These are phyloP conservation scores for Kalmusia sp. DNA, from an alignment of 2,329 filamentous ascomycete genomes.

Conservation along the genomic window DNA sequence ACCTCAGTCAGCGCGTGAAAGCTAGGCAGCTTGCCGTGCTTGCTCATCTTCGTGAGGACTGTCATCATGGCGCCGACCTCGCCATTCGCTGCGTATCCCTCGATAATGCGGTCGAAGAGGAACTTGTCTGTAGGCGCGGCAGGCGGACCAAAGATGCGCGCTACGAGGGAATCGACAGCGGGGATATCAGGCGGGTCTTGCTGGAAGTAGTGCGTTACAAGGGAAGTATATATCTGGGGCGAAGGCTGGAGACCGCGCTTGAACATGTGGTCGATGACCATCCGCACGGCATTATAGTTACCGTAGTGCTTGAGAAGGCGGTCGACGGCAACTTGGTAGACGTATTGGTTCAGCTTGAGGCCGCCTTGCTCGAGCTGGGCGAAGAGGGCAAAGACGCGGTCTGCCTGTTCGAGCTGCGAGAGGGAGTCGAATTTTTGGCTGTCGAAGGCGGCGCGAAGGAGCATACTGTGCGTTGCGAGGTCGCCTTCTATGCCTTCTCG, in stretches of 20 bases:
- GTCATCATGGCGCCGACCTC: conserved; percentile 56
- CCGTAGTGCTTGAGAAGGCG: conserved; percentile 60
- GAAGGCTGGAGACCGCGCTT: conserved; percentile 60
- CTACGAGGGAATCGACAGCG: conserved; percentile 67
- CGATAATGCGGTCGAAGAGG: conserved; percentile 75
- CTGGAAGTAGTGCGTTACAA: conserved; percentile 72
- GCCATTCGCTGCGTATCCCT: conserved; percentile 67
- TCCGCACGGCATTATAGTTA: conserved; percentile 61
- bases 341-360: conserved; percentile 66
- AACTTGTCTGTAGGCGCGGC: conserved; percentile 57
- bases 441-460: conserved; percentile 67
- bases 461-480: conserved; percentile 74
- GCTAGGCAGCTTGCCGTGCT: conserved; percentile 49
- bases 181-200: conserved; percentile 64
- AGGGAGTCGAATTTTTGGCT: conserved; percentile 54
- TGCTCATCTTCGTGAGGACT: conserved; percentile 49
- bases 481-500: conserved; percentile 63
- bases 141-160: conserved; percentile 46
- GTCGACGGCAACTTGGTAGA: conserved; percentile 75
- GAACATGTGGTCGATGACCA: conserved; percentile 69
- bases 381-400: conserved; percentile 63
- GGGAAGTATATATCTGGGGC: conserved; percentile 75
- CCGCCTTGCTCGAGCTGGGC: conserved; percentile 61
- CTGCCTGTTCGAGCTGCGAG: conserved; percentile 58
- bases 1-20: conserved; percentile 51